Conservation (phyloP, 257 asterid genomes). For the Solanum chilense region DNA sequence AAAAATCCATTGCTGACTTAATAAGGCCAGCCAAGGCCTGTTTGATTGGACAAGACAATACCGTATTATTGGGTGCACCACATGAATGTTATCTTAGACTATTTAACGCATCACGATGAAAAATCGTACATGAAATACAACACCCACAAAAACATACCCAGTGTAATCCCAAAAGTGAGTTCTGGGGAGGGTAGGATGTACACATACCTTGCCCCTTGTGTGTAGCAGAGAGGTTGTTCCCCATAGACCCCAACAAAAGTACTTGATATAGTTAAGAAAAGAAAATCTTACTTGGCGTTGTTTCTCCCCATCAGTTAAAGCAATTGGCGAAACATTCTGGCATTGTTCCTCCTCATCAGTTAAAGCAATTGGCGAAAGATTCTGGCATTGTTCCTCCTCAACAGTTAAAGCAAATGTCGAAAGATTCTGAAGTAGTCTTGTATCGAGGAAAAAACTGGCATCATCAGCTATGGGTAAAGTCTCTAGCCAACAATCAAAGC, state of each 20-base stretch:
- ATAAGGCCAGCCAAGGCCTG: slow-evolving; percentile 47
- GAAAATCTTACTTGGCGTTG: slow-evolving; percentile 21
- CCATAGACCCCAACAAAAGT: background rate
- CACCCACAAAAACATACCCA: background rate
- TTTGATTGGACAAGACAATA: slow-evolving; percentile 4
- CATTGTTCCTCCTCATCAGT: slow-evolving; percentile 31
- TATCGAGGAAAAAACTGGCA: slow-evolving; percentile 61
- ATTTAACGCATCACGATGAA: background rate
- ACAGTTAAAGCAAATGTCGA: slow-evolving; percentile 32
- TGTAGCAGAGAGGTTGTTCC: background rate
- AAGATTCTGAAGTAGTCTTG: slow-evolving; percentile 50
- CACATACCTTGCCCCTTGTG: background rate
- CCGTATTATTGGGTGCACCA: background rate
- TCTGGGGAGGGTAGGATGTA: background rate
- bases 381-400: slow-evolving; percentile 21
- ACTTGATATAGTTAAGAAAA: background rate
- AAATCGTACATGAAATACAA: background rate
- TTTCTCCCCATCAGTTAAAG: slow-evolving; percentile 34
- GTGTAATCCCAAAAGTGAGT: background rate
- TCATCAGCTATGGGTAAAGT: slow-evolving; percentile 58
- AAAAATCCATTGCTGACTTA: slow-evolving; percentile 40
- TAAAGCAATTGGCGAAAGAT: slow-evolving; percentile 33
- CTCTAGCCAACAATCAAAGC: slow-evolving; percentile 44
- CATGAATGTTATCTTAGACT: background rate
- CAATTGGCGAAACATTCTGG: slow-evolving; percentile 32